Conservation (phyloP, 768 basidiomycete species). For the Trametopsis cervina region DNA sequence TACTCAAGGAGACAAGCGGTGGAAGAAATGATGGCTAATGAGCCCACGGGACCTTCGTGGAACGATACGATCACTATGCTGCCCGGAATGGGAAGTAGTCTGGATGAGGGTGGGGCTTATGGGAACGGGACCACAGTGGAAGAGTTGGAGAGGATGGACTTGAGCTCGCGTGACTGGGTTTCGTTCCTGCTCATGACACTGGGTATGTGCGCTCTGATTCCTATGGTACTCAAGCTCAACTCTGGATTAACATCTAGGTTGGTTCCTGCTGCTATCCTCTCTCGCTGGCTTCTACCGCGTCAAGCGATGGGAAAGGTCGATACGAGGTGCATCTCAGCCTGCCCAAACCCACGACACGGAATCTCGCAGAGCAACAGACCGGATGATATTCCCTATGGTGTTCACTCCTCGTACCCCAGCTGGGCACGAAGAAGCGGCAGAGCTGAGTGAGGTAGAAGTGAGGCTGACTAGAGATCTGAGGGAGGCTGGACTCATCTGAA, state of each 20-base stretch:
- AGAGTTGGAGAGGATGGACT: conserved; percentile 20
- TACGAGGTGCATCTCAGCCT: conserved; percentile 34
- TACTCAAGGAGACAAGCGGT: conserved; percentile 12
- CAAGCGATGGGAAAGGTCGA: conserved; percentile 76
- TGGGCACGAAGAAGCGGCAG: conserved; percentile 7
- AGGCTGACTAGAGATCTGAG: conserved; percentile 20
- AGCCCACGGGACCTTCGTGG: conserved; percentile 11
- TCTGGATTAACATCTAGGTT: too few relatives aligned
- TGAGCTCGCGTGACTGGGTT: conserved; percentile 77
- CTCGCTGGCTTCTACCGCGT: conserved; percentile 77
- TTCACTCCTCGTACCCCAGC: too few relatives aligned
- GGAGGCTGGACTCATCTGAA: conserved; percentile 20
- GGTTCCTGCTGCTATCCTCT: conserved; percentile 88
- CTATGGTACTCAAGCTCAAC: too few relatives aligned
- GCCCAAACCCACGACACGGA: conserved; percentile 25
- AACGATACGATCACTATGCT: conserved; percentile 12
- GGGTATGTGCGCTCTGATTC: too few relatives aligned
- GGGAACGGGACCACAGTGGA: conserved; percentile 21
- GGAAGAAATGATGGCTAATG: conserved; percentile 10
- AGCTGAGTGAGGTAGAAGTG: conserved; percentile 18
- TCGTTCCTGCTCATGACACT: conserved; percentile 89
- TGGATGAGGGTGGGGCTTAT: conserved; percentile 1
- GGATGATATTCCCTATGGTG: too few relatives aligned
- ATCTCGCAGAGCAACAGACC: neutral
- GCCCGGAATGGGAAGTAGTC: conserved; percentile 3